Percentiles rank a stretch among this genome's conserved stretches.
These are phyloP conservation scores for Metschnikowia continentalis DNA, from an alignment of 805 yeast species.

Conservation along the genomic window DNA sequence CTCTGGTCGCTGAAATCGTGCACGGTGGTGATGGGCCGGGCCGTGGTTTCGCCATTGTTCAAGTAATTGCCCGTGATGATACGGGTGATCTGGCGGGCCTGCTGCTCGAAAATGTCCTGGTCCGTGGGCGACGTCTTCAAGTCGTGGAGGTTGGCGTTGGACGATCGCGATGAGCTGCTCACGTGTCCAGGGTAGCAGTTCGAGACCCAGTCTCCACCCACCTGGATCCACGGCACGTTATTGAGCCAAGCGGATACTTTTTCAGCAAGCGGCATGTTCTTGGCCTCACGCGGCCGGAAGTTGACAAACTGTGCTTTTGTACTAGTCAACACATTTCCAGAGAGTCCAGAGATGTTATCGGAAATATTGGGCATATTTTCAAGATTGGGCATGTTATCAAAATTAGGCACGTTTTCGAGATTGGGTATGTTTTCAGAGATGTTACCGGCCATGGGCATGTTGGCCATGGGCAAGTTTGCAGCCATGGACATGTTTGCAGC, in stretches of 20 bases:
- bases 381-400: too few relatives aligned
- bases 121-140: conserved; percentile 22
- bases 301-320: conserved; percentile 1
- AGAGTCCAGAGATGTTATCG: too few relatives aligned
- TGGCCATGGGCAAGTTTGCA: too few relatives aligned
- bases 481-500: too few relatives aligned
- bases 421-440: too few relatives aligned
- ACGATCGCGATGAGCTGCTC: conserved; percentile 16
- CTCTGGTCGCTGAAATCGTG: conserved; percentile 9
- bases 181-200: conserved; percentile 50
- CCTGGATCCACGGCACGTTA: conserved; percentile 47
- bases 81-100: conserved; percentile 49
- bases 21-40: conserved; percentile 14
- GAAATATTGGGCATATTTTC: too few relatives aligned
- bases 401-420: too few relatives aligned
- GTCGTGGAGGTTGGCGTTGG: conserved; percentile 13
- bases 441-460: too few relatives aligned
- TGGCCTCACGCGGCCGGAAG: conserved; percentile 60
- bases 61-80: conserved; percentile 14
- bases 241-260: conserved; percentile 64
- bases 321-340: too few relatives aligned
- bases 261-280: conserved; percentile 62
- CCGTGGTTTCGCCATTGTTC: conserved; percentile 15
- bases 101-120: conserved; percentile 49
- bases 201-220: conserved; percentile 23